Evolutionary conservation across 2,329 filamentous ascomycete genomes (phyloP).

Genomic region (Kalaharituber pfeilii): DNA sequence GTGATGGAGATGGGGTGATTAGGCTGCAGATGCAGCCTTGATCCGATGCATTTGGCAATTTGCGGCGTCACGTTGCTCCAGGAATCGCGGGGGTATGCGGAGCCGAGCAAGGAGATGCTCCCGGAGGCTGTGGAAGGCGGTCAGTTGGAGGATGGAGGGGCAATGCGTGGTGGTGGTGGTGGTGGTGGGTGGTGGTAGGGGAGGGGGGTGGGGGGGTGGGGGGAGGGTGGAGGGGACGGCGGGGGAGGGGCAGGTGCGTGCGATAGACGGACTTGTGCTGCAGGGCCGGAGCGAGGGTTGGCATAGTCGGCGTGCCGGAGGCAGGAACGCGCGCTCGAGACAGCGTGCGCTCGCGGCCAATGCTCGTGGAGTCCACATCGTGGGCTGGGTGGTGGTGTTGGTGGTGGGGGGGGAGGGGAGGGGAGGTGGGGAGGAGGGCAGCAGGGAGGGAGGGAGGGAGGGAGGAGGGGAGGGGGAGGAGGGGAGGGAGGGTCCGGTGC

Average conservation of each 20-base stretch:
- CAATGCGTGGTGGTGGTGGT: not conserved
- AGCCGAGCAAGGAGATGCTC: conserved; percentile 42
- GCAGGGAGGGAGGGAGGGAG: no score
- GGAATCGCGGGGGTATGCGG: conserved; percentile 48
- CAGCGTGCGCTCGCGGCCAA: no score
- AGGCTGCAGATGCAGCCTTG: conserved; percentile 71
- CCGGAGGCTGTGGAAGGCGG: conserved; percentile 22
- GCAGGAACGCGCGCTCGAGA: no score
- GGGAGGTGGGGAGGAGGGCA: not conserved
- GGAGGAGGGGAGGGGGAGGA: no score
- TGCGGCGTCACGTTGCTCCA: conserved; percentile 74
- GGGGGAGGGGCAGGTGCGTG: conserved; percentile 23
- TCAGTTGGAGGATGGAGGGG: not conserved
- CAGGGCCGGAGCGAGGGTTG: not conserved
- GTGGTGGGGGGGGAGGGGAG: not conserved
- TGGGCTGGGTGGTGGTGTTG: not conserved
- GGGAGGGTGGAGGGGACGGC: not conserved
- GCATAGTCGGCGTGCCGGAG: not conserved
- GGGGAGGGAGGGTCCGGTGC: no score
- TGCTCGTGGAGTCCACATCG: not conserved
- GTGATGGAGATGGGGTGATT: conserved; percentile 87
- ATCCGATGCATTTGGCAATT: conserved; percentile 56
- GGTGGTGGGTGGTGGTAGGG: conserved; percentile 27
- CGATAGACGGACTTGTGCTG: conserved; percentile 1
- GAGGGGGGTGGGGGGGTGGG: not conserved